Conservation (phyloP, 768 basidiomycete species). For the Omphalotus guepiniiformis region DNA sequence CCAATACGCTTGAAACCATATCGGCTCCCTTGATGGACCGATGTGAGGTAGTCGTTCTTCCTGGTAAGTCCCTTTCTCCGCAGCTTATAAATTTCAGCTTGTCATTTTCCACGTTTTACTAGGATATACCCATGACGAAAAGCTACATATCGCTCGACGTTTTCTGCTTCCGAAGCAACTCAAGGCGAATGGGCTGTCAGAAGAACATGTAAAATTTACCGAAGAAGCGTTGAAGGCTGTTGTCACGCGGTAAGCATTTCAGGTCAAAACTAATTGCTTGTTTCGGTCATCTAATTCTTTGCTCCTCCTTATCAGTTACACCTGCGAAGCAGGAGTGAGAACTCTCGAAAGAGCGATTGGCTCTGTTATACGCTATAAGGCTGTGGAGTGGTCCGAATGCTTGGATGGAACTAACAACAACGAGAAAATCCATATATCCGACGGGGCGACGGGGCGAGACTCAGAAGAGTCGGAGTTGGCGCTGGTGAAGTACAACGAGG, state of each 20-base stretch:
- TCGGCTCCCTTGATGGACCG: conserved; percentile 84
- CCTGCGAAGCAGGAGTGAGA: conserved; percentile 91
- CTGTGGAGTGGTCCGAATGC: conserved; percentile 84
- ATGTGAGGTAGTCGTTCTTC: conserved; percentile 82
- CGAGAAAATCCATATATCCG: conserved; percentile 13
- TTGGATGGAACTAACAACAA: conserved; percentile 35
- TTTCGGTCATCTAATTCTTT: too few species aligned
- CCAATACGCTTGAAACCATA: conserved; percentile 87
- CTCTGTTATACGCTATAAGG: conserved; percentile 85
- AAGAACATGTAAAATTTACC: conserved; percentile 56
- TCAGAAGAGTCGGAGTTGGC: conserved; percentile 2
- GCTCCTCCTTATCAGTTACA: conserved; percentile 48
- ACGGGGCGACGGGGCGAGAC: too few species aligned
- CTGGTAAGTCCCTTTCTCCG: conserved; percentile 38
- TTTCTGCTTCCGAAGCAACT: conserved; percentile 92
- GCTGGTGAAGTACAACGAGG: conserved; percentile 14
- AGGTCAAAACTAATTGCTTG: too few species aligned
- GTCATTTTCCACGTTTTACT: background rate
- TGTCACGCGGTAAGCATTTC: conserved; percentile 47
- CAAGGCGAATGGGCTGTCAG: conserved; percentile 65
- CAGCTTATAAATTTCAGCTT: background rate
- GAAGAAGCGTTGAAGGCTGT: conserved; percentile 70
- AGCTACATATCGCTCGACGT: conserved; percentile 80
- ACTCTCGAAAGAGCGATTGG: conserved; percentile 85
- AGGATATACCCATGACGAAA: conserved; percentile 89